Base-by-base conservation (phyloP, 2,329 filamentous ascomycete species). In the Polychaeton citri region DNA sequence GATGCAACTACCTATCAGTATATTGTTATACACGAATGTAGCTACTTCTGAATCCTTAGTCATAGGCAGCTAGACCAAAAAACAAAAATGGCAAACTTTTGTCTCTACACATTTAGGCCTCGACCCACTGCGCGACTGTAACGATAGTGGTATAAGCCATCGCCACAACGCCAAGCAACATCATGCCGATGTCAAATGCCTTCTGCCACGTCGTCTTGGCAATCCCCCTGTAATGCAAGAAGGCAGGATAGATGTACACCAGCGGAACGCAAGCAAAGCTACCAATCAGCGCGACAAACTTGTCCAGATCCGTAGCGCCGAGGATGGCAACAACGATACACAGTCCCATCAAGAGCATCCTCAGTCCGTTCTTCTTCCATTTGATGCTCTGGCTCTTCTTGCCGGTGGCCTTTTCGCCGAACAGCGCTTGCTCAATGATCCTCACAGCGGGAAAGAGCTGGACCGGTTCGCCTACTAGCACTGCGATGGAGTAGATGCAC, bases 171-270 rank as follows among this genome's bases (percentile, higher is more conserved):
- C 81, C 81, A 13, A 83, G 45, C 1, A 65, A 54, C 60, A 84
- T 77, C 52, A 85, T 66, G 2, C 61, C 51, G 4, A 80, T 40
- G 49, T 86, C 80, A 4, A 72, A 64, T 2, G 58, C 53, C 59
- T 76, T 81, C 19, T 62, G 68, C 51, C 57, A 61, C 20, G 53
- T 57, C n/a, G 65, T 70, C 33, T 67, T 62, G 5, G 79, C 80
- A 3, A 79, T 66, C 4, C 75, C 79, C 48, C 68, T 74, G 58
- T 74, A 79, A 54, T 86, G 81, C 49, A 86, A 51, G 42, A 69
- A 76, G 1, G 81, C 71, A 30, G 81, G 80, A 51, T 84, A 85
- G 39, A 85, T 80, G 57, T 84, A 85, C 8, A 85, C 79, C 43
- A 85, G 58, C 10, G 80, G 80, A 36, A 85, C 76, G 46, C 80